Base-by-base conservation (phyloP, 2,329 filamentous ascomycete species). In the Ophiocordyceps sinensis region DNA sequence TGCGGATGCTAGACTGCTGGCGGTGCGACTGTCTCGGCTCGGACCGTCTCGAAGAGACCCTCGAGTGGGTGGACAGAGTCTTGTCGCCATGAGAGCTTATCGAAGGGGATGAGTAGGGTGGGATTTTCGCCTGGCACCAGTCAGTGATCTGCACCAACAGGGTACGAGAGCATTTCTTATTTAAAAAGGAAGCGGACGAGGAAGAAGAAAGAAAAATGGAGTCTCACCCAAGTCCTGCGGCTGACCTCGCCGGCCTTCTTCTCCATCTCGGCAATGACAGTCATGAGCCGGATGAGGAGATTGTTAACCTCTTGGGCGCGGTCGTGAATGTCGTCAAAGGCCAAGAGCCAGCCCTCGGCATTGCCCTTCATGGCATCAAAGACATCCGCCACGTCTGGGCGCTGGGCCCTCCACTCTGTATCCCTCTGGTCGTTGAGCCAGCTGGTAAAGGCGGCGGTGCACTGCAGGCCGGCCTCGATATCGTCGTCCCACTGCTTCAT, bases 341-440 rank as follows among this genome's bases (percentile, higher is more conserved):
- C 86, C 43, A 79, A 77, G 43, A 80, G 76, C 89, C 89, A 96
- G 36, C 88, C 87, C 47, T 93, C 83, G 9, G 87, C 81, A 51
- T 96, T 96, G 29, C 85, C 85, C 53, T 83, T 82, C 88, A 96
- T 96, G 31, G 88, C 86, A 34, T 80, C 75, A 51, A 84, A 91
- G 17, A 94, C 85, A 37, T 84, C 79, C 30, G 73, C 69, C 37
- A 81, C 66, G 38, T 76, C 70, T 2, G 72, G 68, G 19, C 84
- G 73, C 38, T 81, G 76, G 40, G 70, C 62, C 42, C 77, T 71
- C 58, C 75, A 77, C 48, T 71, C 68, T 5, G 74, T 69, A 31
- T 77, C 66, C 37, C 75, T 71, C 45, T 93, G 73, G 29, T 75
- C 67, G 6, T 71, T 67, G 38, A 96, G 66, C 58, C 94, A 95